Conservation (phyloP, 164 flowering plant species). For the Santalum album region DNA sequence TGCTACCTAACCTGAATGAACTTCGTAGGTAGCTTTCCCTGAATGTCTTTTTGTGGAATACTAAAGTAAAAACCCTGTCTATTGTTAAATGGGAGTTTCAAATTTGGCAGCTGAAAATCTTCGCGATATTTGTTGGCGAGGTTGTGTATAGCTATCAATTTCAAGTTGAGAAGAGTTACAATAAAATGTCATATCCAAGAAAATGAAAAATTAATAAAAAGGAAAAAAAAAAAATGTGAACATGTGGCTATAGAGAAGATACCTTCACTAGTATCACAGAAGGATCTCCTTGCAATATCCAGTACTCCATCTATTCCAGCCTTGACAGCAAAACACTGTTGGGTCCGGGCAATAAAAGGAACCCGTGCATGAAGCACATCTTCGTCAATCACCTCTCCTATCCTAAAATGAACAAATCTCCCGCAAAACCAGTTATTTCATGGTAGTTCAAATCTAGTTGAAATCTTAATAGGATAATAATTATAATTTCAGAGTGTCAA, state of each 20-base stretch:
- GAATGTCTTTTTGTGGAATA: constrained; percentile 81
- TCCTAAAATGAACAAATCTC: constrained; percentile 33
- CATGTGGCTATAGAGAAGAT: constrained; percentile 1
- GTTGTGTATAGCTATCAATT: constrained; percentile 74
- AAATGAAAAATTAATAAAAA: not conserved
- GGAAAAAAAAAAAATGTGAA: not conserved
- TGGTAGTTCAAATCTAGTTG: not conserved
- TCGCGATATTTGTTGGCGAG: constrained; percentile 91
- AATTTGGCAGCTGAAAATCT: constrained; percentile 76
- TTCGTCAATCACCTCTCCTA: constrained; percentile 86
- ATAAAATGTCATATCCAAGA: not conserved
- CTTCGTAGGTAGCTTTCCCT: constrained; percentile 82
- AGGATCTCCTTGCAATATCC: constrained; percentile 85
- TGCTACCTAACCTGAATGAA: constrained; percentile 83
- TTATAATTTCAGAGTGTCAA: not conserved
- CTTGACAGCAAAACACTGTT: constrained; percentile 99
- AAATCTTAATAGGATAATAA: not conserved
- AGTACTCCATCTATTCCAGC: constrained; percentile 97
- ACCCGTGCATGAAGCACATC: constrained; percentile 93
- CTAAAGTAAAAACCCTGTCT: constrained; percentile 91
- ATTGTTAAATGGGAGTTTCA: constrained; percentile 90
- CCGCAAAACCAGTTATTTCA: not conserved
- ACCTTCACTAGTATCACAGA: constrained; percentile 99
- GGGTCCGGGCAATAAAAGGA: constrained; percentile 96
- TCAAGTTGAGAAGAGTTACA: constrained; percentile 4